Conservation (phyloP, 768 basidiomycete genomes). For the Pluteus cervinus region DNA sequence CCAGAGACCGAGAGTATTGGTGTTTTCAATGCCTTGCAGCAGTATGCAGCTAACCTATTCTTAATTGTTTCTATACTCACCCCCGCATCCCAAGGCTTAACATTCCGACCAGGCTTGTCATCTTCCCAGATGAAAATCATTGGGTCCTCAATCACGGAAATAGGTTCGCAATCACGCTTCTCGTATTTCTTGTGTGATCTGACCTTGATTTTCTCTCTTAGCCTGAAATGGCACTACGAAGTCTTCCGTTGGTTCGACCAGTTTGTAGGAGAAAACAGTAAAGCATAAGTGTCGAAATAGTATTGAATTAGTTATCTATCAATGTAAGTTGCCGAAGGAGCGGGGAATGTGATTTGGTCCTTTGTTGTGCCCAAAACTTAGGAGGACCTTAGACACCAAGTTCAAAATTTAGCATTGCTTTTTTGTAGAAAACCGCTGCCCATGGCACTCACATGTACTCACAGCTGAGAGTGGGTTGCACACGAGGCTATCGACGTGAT, state of each 20-base stretch:
- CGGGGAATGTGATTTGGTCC: no score
- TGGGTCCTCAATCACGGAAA: slow-evolving; percentile 84
- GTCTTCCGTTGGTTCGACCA: slow-evolving; percentile 87
- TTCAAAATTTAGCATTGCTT: no score
- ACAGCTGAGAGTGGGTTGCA: no score
- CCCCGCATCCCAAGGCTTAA: slow-evolving; percentile 39
- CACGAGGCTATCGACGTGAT: no score
- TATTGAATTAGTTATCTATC: not conserved
- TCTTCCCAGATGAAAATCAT: slow-evolving; percentile 91
- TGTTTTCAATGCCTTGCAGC: slow-evolving; percentile 81
- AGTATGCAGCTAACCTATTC: slow-evolving; percentile 39
- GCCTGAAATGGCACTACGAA: slow-evolving; percentile 93
- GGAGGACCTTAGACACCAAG: no score
- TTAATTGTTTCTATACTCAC: not conserved
- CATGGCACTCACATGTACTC: no score
- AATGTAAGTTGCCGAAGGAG: no score
- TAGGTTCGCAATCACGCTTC: slow-evolving; percentile 35
- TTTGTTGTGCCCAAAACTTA: no score
- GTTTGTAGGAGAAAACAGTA: slow-evolving; percentile 46
- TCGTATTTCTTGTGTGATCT: not conserved
- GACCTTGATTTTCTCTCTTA: slow-evolving; percentile 16
- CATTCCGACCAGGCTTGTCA: slow-evolving; percentile 69
- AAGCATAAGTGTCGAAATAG: not conserved
- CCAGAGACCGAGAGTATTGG: slow-evolving; percentile 81
- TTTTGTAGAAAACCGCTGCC: no score